Evolutionary conservation across 2,329 filamentous ascomycete genomes (phyloP).

Genomic region (Blastomyces silverae): DNA sequence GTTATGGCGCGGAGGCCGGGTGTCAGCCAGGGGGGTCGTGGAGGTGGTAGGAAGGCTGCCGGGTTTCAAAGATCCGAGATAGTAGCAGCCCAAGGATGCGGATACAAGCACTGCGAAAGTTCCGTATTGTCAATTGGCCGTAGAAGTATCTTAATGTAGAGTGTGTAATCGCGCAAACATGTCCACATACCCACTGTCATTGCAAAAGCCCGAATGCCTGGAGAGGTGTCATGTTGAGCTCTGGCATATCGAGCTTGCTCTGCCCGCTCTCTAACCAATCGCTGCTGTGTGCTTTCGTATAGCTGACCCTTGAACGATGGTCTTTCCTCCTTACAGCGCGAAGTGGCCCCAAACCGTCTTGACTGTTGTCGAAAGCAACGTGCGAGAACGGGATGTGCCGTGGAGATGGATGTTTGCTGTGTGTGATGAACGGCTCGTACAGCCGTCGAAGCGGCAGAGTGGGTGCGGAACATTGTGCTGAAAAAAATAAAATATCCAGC

Average conservation of each 20-base stretch:
- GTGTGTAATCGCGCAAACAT: constrained; percentile 6
- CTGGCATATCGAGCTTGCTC: constrained; percentile 49
- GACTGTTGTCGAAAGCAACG: constrained; percentile 8
- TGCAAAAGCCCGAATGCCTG: constrained; percentile 36
- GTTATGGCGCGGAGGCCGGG: constrained; percentile 49
- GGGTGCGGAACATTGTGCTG: constrained; percentile 18
- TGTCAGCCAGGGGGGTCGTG: constrained; percentile 49
- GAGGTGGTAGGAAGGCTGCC: constrained; percentile 46
- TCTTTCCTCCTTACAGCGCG: constrained; percentile 12
- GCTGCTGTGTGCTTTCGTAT: constrained; percentile 55
- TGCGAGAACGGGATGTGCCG: constrained; percentile 8
- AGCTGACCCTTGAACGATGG: constrained; percentile 52
- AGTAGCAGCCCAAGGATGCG: constrained; percentile 50
- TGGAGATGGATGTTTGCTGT: constrained; percentile 10
- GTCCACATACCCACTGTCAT: constrained; percentile 32
- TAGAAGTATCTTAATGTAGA: background rate
- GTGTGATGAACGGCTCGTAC: constrained; percentile 9
- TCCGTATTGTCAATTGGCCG: constrained; percentile 17
- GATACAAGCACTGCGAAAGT: constrained; percentile 43
- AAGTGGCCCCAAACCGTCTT: constrained; percentile 7
- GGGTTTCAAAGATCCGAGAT: constrained; percentile 48
- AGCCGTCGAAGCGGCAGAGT: constrained; percentile 16
- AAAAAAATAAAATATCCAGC: background rate
- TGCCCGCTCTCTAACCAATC: constrained; percentile 52
- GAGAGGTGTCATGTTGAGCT: constrained; percentile 35